These are phyloP conservation scores for Fusarium fracticaudum DNA, from an alignment of 2,329 filamentous ascomycete species.

Conservation along the genomic window DNA sequence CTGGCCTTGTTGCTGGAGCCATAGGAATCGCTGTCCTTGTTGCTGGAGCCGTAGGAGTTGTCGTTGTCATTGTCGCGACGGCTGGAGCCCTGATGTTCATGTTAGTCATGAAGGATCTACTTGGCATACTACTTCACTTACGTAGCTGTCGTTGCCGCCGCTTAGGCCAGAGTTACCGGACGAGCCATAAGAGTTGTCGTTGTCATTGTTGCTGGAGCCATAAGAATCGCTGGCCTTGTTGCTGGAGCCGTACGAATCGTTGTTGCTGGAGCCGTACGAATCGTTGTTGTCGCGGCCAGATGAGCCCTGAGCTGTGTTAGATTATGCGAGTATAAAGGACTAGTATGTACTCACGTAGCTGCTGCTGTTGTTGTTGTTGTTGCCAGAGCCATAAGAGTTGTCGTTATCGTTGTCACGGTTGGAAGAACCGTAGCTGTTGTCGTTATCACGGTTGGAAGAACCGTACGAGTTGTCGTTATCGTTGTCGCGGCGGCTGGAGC, in stretches of 20 bases:
- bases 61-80: conserved; percentile 12
- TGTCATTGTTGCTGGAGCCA: not conserved
- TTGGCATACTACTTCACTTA: not conserved
- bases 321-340: not conserved
- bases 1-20: not conserved
- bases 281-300: conserved; percentile 9
- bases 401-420: not conserved
- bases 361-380: conserved; percentile 1
- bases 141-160: conserved; percentile 1
- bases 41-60: not conserved
- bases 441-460: not conserved
- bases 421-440: conserved; percentile 1
- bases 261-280: not conserved
- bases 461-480: conserved; percentile 12
- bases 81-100: not conserved
- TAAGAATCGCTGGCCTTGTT: not conserved
- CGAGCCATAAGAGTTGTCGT: not conserved
- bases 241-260: not conserved
- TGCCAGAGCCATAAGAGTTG: conserved; percentile 10
- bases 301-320: conserved; percentile 2
- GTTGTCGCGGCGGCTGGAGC: conserved; percentile 32
- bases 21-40: not conserved
- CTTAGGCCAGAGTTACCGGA: conserved; percentile 6
- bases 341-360: not conserved
- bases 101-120: not conserved